Evolutionary conservation across 768 basidiomycete genomes (phyloP), one percentile per base, ranked within the genome.

Genomic region (Mrakia blollopis): DNA sequence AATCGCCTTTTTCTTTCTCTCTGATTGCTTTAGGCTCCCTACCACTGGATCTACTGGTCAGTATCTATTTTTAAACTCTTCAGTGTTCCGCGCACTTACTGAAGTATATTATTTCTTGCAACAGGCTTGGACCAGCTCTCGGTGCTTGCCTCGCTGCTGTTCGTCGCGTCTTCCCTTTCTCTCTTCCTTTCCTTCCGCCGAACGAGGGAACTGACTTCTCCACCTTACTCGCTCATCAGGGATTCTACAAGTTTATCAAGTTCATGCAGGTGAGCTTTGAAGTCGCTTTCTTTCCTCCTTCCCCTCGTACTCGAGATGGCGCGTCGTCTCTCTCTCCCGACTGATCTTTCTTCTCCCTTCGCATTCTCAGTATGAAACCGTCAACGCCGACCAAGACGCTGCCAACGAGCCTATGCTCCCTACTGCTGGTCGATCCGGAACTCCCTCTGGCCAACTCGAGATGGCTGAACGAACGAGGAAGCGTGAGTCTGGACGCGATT

Each of bases 221-320:
- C 50, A 6, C 41, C 60, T 37, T 23, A 6, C 9, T 47, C 28
- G 4, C 14, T 37, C 54, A 16, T 13, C 44, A 52, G 54, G 70
- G 63, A 4, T 65, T 78, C 67, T 73, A 78, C 77, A 61, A 70
- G 52, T 72, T 78, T 10, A 67, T 74, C 65, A 78, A 78, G 72
- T 60, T 6, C 23, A 54, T 78, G 32, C 47, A 75, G 65, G 61
- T 67, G 16, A 60, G 23, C 11, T 44, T 14, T 44, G 11, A 6
- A 44, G 10, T n/a, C 44, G 7, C 44, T 44, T 44, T 44, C 23
- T 23, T 14, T 4, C 41, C 52, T 13, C 10, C 4, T 2, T 13
- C 9, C 6, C 52, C 52, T 21, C 23, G 52, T 8, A 25, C 52
- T 3, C 6, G 25, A 1, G 39, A 44, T 25, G 39, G 21, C 35